These are phyloP conservation scores for Fusarium concolor DNA, from an alignment of 2,329 filamentous ascomycete genomes.

Conservation along the genomic window DNA sequence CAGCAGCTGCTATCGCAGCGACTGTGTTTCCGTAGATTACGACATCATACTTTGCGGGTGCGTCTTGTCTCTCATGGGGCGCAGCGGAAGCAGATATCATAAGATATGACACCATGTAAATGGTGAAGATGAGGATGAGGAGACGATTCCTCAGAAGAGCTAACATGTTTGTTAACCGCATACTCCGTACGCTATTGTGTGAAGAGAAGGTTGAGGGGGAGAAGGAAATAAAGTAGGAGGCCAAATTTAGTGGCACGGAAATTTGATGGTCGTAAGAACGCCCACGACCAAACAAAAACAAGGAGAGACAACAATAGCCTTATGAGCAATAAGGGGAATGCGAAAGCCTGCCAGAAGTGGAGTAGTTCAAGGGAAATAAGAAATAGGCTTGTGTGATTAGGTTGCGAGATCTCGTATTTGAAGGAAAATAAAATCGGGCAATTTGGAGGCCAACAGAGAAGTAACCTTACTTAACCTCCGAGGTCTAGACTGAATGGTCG, in stretches of 20 bases:
- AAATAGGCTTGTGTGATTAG: neutral
- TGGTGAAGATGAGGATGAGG: constrained; percentile 25
- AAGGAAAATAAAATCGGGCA: constrained; percentile 8
- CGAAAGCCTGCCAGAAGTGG: neutral
- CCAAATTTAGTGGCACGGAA: constrained; percentile 10
- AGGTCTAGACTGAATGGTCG: constrained; percentile 14
- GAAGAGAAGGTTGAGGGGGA: neutral
- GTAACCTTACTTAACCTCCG: neutral
- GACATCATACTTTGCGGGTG: constrained; percentile 29
- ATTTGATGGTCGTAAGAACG: neutral
- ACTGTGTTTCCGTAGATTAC: constrained; percentile 43
- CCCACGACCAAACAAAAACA: neutral
- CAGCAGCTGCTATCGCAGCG: constrained; percentile 35
- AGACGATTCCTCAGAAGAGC: constrained; percentile 21
- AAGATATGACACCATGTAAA: constrained; percentile 32
- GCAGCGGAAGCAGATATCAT: constrained; percentile 25
- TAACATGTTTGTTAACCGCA: constrained; percentile 21
- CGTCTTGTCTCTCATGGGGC: constrained; percentile 16
- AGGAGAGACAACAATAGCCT: constrained; percentile 2
- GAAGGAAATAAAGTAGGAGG: neutral
- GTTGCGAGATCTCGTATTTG: constrained; percentile 21
- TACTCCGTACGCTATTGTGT: neutral
- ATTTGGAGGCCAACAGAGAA: constrained; percentile 15
- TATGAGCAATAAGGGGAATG: constrained; percentile 1
- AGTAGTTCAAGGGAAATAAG: neutral